phyloP scores from a whole-genome alignment of 768 basidiomycete species.

The Lactarius vividus region DNA sequence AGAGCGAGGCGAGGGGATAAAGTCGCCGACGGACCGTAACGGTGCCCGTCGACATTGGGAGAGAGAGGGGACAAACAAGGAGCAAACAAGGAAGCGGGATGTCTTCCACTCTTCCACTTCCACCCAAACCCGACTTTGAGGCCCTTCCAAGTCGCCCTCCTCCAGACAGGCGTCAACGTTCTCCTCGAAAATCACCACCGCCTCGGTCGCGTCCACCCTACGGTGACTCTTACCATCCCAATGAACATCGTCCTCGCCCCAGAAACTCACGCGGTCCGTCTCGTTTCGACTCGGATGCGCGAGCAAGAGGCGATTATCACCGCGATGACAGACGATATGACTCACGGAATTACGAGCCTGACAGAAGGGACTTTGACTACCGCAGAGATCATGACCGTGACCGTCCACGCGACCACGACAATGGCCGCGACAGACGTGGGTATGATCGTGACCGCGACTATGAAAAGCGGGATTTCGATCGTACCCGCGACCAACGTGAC shows the following conservation, averaged over 20 bases:
- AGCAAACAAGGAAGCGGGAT: conserved; percentile 24
- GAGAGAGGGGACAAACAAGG: conserved; percentile 26
- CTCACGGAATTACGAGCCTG: conserved; percentile 19
- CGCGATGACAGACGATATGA: conserved; percentile 24
- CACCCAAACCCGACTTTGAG: conserved; percentile 37
- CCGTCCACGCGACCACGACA: conserved; percentile 18
- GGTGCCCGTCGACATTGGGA: conserved; percentile 13
- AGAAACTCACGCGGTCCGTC: conserved; percentile 21
- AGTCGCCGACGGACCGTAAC: conserved; percentile 33
- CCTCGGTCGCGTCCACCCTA: conserved; percentile 22
- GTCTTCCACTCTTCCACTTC: conserved; percentile 36
- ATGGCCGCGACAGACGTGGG: conserved; percentile 14
- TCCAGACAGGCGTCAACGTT: conserved; percentile 30
- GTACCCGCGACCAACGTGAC: conserved; percentile 16
- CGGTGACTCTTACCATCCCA: conserved; percentile 16
- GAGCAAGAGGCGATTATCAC: conserved; percentile 19
- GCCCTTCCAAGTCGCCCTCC: conserved; percentile 28
- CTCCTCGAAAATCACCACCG: conserved; percentile 24
- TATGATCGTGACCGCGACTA: conserved; percentile 16
- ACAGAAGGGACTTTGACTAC: conserved; percentile 18
- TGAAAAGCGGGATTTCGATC: conserved; percentile 23
- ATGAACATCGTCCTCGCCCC: conserved; percentile 18
- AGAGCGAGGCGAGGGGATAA: conserved; percentile 79
- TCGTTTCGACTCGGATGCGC: conserved; percentile 15
- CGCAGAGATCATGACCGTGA: conserved; percentile 21